Evolutionary conservation across 495 filamentous ascomycete genomes (phyloP).

Genomic region (Podospora australis): DNA sequence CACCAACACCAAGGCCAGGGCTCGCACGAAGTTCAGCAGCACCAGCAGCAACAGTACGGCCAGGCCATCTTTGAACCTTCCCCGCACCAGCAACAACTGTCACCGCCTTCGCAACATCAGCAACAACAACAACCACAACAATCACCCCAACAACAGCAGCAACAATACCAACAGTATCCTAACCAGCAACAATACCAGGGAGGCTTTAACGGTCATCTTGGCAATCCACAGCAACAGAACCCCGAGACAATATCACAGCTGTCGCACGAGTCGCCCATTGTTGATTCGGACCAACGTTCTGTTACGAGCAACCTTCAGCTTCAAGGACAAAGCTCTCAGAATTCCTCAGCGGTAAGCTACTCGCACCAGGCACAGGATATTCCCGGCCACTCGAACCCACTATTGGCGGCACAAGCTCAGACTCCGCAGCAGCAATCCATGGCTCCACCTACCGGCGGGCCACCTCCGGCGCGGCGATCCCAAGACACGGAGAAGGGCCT

Average conservation of each 20-base stretch:
- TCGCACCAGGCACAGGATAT: conserved; percentile 30
- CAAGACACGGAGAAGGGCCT: conserved; percentile 37
- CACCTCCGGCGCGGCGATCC: conserved; percentile 38
- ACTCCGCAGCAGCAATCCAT: conserved; percentile 38
- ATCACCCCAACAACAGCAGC: conserved; percentile 30
- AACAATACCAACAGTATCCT: conserved; percentile 23
- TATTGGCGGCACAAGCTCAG: conserved; percentile 22
- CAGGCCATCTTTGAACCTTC: conserved; percentile 21
- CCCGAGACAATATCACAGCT: conserved; percentile 51
- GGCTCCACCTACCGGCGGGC: conserved; percentile 43
- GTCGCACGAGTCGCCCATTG: conserved; percentile 53
- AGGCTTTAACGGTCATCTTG: conserved; percentile 32
- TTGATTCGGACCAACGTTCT: conserved; percentile 37
- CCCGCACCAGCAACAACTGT: conserved; percentile 10
- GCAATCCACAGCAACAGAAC: conserved; percentile 41
- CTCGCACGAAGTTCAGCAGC: conserved; percentile 23
- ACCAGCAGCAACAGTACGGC: conserved; percentile 30
- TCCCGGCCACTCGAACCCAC: conserved; percentile 23
- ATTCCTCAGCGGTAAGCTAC: conserved; percentile 31
- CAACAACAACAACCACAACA: conserved; percentile 27
- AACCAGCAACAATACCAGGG: conserved; percentile 34
- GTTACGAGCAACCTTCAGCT: conserved; percentile 34
- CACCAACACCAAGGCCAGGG: conserved; percentile 25
- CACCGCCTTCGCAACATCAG: conserved; percentile 25
- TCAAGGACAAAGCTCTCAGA: conserved; percentile 30